These are phyloP conservation scores for Umbelopsis isabellina DNA, from an alignment of 192 early-diverging fungal genomes.

Conservation along the genomic window DNA sequence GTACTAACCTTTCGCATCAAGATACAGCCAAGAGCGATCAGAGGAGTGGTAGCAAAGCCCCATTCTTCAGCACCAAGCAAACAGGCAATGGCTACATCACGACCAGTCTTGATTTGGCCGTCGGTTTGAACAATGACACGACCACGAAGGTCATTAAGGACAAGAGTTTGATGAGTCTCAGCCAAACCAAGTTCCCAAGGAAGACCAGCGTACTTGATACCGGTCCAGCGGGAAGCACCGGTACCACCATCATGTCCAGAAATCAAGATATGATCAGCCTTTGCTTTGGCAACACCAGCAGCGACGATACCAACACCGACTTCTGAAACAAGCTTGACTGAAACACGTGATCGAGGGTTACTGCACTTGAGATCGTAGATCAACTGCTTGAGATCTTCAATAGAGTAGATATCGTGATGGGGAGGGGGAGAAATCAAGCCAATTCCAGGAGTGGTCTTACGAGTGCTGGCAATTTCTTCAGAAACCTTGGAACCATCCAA, in stretches of 20 bases:
- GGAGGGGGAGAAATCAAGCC: constrained; percentile 97
- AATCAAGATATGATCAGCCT: constrained; percentile 94
- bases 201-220: constrained; percentile 97
- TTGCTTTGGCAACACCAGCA: constrained; percentile 95
- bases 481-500: constrained; percentile 75
- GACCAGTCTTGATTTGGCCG: constrained; percentile 97
- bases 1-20: constrained; percentile 80
- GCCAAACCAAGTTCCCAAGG: constrained; percentile 99
- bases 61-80: constrained; percentile 98
- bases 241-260: constrained; percentile 99
- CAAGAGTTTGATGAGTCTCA: constrained; percentile 99
- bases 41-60: constrained; percentile 98
- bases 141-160: constrained; percentile 94
- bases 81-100: constrained; percentile 96
- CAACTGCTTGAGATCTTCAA: constrained; percentile 98
- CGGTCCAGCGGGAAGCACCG: constrained; percentile 95
- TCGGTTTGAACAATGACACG: constrained; percentile 97
- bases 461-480: constrained; percentile 77
- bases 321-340: constrained; percentile 97
- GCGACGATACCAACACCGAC: constrained; percentile 98
- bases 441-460: constrained; percentile 95
- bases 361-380: constrained; percentile 98
- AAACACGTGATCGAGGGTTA: constrained; percentile 89
- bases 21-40: constrained; percentile 95
- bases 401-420: constrained; percentile 99